Conservation (phyloP, 1,139 yeast species). For the Suhomyces anneliseae region DNA sequence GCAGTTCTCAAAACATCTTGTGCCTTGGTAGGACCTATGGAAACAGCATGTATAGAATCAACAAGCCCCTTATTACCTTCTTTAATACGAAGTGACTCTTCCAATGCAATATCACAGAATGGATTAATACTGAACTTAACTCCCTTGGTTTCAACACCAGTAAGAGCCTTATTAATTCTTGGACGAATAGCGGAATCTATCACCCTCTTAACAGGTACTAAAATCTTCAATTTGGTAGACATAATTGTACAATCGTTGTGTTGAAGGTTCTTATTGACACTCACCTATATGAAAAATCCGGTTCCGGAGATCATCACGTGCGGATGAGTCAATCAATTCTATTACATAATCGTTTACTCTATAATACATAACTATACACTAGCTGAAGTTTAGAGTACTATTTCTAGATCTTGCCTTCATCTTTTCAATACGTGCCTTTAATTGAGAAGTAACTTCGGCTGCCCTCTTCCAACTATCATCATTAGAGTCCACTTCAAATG, state of each 20-base stretch:
- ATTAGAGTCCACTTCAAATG: slow-evolving; percentile 32
- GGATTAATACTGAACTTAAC: slow-evolving; percentile 94
- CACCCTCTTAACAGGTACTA: slow-evolving; percentile 94
- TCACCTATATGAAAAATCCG: slow-evolving; percentile 6
- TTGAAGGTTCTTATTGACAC: neutral
- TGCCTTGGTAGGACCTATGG: slow-evolving; percentile 85
- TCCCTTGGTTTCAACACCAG: slow-evolving; percentile 87
- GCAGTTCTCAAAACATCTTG: slow-evolving; percentile 89
- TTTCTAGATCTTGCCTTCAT: slow-evolving; percentile 70
- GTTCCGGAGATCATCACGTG: slow-evolving; percentile 6
- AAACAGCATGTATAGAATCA: slow-evolving; percentile 84
- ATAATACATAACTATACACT: slow-evolving; percentile 7
- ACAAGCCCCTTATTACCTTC: slow-evolving; percentile 71
- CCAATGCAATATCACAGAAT: slow-evolving; percentile 93
- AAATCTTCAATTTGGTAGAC: slow-evolving; percentile 63
- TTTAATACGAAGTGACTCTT: slow-evolving; percentile 82
- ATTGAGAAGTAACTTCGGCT: slow-evolving; percentile 82
- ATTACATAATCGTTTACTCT: neutral
- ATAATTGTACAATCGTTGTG: slow-evolving; percentile 16
- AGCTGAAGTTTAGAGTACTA: slow-evolving; percentile 12
- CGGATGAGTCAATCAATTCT: neutral
- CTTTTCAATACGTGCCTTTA: slow-evolving; percentile 83
- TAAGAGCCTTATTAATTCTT: slow-evolving; percentile 80
- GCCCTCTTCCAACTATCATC: slow-evolving; percentile 89
- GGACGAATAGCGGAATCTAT: slow-evolving; percentile 94